Evolutionary conservation across 345 rosid species (phyloP), one percentile per base, ranked within the genome.

Genomic region (Streptanthus diversifolius): DNA sequence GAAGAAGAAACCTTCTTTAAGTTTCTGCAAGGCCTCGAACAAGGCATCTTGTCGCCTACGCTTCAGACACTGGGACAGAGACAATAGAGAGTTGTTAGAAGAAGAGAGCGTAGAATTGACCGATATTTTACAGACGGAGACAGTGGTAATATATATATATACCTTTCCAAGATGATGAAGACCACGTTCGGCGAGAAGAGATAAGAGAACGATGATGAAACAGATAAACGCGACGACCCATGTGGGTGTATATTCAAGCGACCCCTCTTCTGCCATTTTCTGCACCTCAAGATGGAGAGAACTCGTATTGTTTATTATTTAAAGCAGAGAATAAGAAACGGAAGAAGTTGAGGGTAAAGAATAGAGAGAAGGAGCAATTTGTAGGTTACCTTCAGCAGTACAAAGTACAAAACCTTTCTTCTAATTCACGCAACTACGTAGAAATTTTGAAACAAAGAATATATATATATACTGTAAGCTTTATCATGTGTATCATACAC

Each of bases 91-190:
- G 21, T 51, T 59, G 32, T 39, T 21, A 7, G 39, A 29, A 62
- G 12, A 51, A 48, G 79, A 11, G 25, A 33, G 27, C 63, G 2
- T 22, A 8, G 10, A 25, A 5, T 10, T 37, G 27, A 70, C 12
- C 29, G 55, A 51, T 21, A 0, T 44, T 5, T 21, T 6, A 27
- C 30, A 18, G 33, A 52, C 0, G 2, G 18, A 22, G 47, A 56
- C 5, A 66, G 24, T 57, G 55, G 10, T n/a, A n/a, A n/a, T n/a
- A n/a, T n/a, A n/a, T n/a, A 45, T 18, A 51, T 27, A 13, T 58
- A 93, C 93, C 91, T 90, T 93, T 67, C 93, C 98, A 61, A 85
- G 90, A 27, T 12, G 79, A 74, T 89, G 86, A 68, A 93, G 91
- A 70, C 82, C 92, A 22, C 95, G 91, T 52, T 85, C 90, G 1